Base-by-base conservation (phyloP, 208 protist species). In the Crithidia bombi region DNA sequence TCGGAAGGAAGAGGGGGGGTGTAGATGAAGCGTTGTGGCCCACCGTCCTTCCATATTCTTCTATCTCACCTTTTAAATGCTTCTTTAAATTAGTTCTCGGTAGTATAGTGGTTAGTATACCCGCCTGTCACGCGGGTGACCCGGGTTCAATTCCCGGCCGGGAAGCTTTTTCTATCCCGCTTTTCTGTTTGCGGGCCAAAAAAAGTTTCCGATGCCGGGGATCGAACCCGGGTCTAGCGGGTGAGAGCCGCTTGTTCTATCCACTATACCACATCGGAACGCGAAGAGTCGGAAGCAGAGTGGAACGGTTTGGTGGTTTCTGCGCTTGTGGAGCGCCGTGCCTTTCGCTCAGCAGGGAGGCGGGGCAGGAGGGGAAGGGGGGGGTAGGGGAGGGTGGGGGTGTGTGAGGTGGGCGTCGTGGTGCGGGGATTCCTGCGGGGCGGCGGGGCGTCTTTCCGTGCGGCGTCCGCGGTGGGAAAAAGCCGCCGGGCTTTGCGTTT, bases 21-120 rank as follows among this genome's bases (percentile, higher is more conserved):
- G n/a, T n/a, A n/a, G n/a, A n/a, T n/a, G n/a, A n/a, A n/a, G n/a
- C n/a, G n/a, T n/a, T n/a, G n/a, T n/a, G n/a, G n/a, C n/a, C n/a
- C n/a, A n/a, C n/a, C n/a, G n/a, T n/a, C n/a, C n/a, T n/a, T n/a
- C n/a, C n/a, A n/a, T n/a, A n/a, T 62, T 6, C 26, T 41, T 59
- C 7, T 11, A 6, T 59, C 9, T 59, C 26, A 11, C 12, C 26
- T 59, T 41, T 12, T 43, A 43, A 43, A 14, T 43, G 38, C 38
- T 7, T 43, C n/a, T n/a, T n/a, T n/a, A n/a, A n/a, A 43, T 43
- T 43, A 23, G 32, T 95, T 87, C 89, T 87, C 80, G 92, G 86
- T 95, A 80, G 89, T 95, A 95, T 95, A 95, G 89, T 95, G 89
- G 89, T 85, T 95, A 95, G 90, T 89, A 95, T 87, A 95, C 90